Conservation (phyloP, 1,284 basidiomycete genomes). For the Heterobasidion occidentale region DNA sequence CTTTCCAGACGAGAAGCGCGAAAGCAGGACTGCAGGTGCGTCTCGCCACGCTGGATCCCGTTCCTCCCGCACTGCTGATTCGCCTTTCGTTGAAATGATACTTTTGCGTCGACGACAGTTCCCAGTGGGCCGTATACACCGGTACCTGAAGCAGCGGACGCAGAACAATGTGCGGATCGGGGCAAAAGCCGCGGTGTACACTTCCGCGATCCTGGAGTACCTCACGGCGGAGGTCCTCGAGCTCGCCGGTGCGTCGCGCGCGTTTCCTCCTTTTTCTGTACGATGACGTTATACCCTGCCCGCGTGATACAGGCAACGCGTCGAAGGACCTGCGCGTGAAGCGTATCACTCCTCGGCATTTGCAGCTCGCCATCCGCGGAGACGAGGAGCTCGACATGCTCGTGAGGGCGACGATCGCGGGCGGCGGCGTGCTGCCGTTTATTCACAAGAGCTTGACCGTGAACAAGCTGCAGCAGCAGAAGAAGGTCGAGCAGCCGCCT, state of each 20-base stretch:
- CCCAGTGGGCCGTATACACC: slow-evolving; percentile 90
- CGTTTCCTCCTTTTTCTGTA: not conserved
- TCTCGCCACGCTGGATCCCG: not conserved
- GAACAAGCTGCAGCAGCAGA: not conserved
- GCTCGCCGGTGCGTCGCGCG: slow-evolving; percentile 59
- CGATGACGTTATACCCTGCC: not conserved
- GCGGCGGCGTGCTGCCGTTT: slow-evolving; percentile 88
- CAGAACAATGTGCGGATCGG: slow-evolving; percentile 92
- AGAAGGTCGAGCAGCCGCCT: not conserved
- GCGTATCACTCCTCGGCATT: slow-evolving; percentile 91
- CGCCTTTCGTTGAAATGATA: too few relatives aligned
- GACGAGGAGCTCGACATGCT: slow-evolving; percentile 88
- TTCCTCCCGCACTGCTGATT: too few relatives aligned
- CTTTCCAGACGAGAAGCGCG: slow-evolving; percentile 9
- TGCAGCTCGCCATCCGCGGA: slow-evolving; percentile 91
- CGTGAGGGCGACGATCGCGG: slow-evolving; percentile 47
- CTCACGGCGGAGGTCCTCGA: slow-evolving; percentile 88
- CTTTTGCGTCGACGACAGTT: slow-evolving; percentile 41
- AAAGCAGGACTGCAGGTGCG: slow-evolving; percentile 11
- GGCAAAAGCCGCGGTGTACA: slow-evolving; percentile 89
- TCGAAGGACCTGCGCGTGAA: slow-evolving; percentile 95
- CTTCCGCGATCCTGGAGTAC: slow-evolving; percentile 88
- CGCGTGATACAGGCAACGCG: slow-evolving; percentile 67
- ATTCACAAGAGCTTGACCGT: slow-evolving; percentile 85
- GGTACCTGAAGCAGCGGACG: slow-evolving; percentile 90